These are phyloP conservation scores for Fusarium graminum DNA, from an alignment of 2,329 filamentous ascomycete species.

Conservation along the genomic window DNA sequence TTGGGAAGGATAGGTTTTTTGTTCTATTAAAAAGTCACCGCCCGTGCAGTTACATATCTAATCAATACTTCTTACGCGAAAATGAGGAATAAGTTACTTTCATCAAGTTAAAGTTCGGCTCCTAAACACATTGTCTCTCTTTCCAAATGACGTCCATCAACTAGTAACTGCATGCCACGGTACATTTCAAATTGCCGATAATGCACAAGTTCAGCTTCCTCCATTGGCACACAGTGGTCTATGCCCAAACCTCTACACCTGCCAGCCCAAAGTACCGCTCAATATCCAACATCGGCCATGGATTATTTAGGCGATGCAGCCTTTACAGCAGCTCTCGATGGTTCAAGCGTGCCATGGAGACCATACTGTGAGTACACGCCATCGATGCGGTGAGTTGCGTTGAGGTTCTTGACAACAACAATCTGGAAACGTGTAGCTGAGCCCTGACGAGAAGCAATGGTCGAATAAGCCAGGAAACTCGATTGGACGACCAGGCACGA, in stretches of 20 bases:
- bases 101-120: too few species aligned
- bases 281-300: fast-evolving
- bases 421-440: constrained; percentile 90
- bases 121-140: too few species aligned
- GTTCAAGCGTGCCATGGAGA: constrained; percentile 70
- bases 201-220: too few species aligned
- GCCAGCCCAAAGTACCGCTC: too few species aligned
- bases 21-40: neutral
- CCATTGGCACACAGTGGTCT: too few species aligned
- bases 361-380: constrained; percentile 78
- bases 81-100: too few species aligned
- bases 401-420: constrained; percentile 89
- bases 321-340: constrained; percentile 51
- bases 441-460: constrained; percentile 86
- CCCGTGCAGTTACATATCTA: too few species aligned
- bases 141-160: too few species aligned
- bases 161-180: too few species aligned
- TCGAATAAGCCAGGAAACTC: constrained; percentile 90
- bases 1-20: constrained; percentile 15
- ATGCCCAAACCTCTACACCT: neutral
- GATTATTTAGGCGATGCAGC: constrained; percentile 31
- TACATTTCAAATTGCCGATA: too few species aligned
- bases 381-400: constrained; percentile 84
- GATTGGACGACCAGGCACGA: constrained; percentile 83
- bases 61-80: fast-evolving